phyloP scores from a whole-genome alignment of 2,329 filamentous ascomycete species.

The Xylariaceae sp. region DNA sequence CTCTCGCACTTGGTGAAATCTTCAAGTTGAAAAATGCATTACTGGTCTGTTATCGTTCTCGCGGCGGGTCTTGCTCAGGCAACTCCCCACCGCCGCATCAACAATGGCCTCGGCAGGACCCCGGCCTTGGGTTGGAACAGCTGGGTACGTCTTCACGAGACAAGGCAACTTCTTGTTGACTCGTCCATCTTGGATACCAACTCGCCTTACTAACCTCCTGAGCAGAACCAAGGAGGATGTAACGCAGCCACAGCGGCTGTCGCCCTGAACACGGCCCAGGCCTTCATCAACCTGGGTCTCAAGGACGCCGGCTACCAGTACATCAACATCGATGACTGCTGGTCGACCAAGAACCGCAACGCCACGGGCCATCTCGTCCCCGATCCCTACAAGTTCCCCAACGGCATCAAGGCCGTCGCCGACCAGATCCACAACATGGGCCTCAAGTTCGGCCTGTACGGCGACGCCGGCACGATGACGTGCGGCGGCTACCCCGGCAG shows the following conservation, averaged over 20 bases:
- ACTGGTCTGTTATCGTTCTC: background rate
- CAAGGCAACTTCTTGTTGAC: too few relatives aligned
- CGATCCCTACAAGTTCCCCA: constrained; percentile 30
- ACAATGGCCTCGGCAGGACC: background rate
- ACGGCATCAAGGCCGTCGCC: constrained; percentile 32
- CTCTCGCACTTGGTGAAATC: too few relatives aligned
- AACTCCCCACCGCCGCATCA: background rate
- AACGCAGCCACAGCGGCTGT: background rate
- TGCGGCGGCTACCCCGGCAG: constrained; percentile 42
- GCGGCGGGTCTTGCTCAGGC: background rate
- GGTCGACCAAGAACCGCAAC: background rate
- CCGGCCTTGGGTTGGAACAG: constrained; percentile 1
- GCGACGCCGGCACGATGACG: constrained; percentile 40
- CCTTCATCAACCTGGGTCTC: background rate
- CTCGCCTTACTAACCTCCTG: background rate
- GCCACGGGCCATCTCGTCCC: constrained; percentile 11
- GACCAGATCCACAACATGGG: constrained; percentile 32
- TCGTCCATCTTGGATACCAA: background rate
- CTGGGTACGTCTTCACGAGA: background rate
- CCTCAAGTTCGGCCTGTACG: constrained; percentile 37
- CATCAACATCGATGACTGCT: constrained; percentile 1
- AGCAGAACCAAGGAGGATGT: background rate
- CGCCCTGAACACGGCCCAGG: background rate
- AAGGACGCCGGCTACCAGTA: constrained; percentile 1
- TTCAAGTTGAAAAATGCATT: constrained; percentile 1